phyloP scores from a whole-genome alignment of 2,329 filamentous ascomycete species.

The Pseudocercospora vitis region DNA sequence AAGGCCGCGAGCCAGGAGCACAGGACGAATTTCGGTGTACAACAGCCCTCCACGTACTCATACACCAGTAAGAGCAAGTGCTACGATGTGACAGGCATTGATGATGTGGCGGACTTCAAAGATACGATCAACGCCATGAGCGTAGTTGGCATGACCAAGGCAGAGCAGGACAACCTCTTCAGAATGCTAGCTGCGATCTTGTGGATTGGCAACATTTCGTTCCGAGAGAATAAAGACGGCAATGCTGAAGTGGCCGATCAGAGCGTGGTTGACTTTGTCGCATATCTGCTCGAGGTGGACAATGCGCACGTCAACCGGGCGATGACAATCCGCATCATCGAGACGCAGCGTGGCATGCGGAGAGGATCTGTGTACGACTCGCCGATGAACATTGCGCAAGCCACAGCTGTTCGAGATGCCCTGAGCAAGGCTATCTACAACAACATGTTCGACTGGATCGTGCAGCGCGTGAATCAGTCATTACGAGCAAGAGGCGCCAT shows the following conservation, averaged over 20 bases:
- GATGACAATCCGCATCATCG: slow-evolving; percentile 84
- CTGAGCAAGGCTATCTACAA: slow-evolving; percentile 94
- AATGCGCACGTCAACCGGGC: slow-evolving; percentile 77
- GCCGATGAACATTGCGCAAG: slow-evolving; percentile 84
- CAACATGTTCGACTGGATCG: slow-evolving; percentile 99
- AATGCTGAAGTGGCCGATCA: slow-evolving; percentile 85
- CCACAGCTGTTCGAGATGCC: slow-evolving; percentile 82
- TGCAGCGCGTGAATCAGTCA: slow-evolving; percentile 87
- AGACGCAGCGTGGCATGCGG: slow-evolving; percentile 65
- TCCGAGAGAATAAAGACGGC: slow-evolving; percentile 82
- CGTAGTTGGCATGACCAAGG: slow-evolving; percentile 82
- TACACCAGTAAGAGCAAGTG: slow-evolving; percentile 96
- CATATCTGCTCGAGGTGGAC: slow-evolving; percentile 88
- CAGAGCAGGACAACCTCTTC: slow-evolving; percentile 94
- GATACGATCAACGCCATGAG: slow-evolving; percentile 95
- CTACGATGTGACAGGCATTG: slow-evolving; percentile 88
- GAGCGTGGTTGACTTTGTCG: slow-evolving; percentile 90
- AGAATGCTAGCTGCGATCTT: slow-evolving; percentile 87
- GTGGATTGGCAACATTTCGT: slow-evolving; percentile 93
- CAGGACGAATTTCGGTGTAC: slow-evolving; percentile 83
- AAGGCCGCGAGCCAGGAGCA: slow-evolving; percentile 90
- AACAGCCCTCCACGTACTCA: slow-evolving; percentile 86
- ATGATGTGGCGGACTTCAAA: slow-evolving; percentile 82
- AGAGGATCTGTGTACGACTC: slow-evolving; percentile 69
- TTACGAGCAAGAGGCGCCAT: slow-evolving; percentile 74